Percentiles rank a stretch among this genome's conserved stretches.
phyloP scores from a whole-genome alignment of 2,329 filamentous ascomycete genomes.

The Dothiorella sarmentorum region DNA sequence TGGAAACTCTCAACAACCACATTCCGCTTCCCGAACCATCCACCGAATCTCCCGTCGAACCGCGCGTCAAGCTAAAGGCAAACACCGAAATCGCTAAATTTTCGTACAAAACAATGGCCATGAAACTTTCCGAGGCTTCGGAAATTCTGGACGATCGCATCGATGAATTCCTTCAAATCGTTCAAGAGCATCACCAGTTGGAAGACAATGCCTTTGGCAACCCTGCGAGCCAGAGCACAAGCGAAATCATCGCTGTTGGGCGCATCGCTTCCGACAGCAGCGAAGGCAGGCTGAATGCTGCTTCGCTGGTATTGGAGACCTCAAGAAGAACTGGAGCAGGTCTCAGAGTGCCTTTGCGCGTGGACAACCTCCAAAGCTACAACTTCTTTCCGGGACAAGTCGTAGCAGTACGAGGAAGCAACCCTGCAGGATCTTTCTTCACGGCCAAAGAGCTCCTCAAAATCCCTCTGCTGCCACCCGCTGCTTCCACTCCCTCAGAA shows the following conservation, averaged over 20 bases:
- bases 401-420: slow-evolving; percentile 80
- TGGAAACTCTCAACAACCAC: slow-evolving; percentile 80
- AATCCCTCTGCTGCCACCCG: slow-evolving; percentile 69
- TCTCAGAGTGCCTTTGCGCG: slow-evolving; percentile 72
- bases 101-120: slow-evolving; percentile 85
- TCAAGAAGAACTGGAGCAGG: slow-evolving; percentile 81
- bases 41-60: slow-evolving; percentile 66
- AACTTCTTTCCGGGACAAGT: slow-evolving; percentile 95
- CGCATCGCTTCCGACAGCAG: slow-evolving; percentile 82
- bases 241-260: slow-evolving; percentile 84
- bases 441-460: slow-evolving; percentile 72
- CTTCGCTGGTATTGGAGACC: slow-evolving; percentile 83
- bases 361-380: slow-evolving; percentile 65
- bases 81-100: slow-evolving; percentile 89
- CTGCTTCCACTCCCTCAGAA: slow-evolving; percentile 64
- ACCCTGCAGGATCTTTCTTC: slow-evolving; percentile 81
- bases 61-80: slow-evolving; percentile 79
- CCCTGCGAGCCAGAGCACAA: slow-evolving; percentile 78
- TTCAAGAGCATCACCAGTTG: slow-evolving; percentile 71
- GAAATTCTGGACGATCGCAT: slow-evolving; percentile 94
- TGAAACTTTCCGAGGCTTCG: slow-evolving; percentile 90
- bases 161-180: slow-evolving; percentile 75
- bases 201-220: slow-evolving; percentile 83
- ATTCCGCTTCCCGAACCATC: slow-evolving; percentile 65
- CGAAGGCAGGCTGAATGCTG: slow-evolving; percentile 82